Percentiles rank a stretch among this genome's conserved stretches.
phyloP scores from a whole-genome alignment of 768 basidiomycete genomes.

The Pleurotus djamor region DNA sequence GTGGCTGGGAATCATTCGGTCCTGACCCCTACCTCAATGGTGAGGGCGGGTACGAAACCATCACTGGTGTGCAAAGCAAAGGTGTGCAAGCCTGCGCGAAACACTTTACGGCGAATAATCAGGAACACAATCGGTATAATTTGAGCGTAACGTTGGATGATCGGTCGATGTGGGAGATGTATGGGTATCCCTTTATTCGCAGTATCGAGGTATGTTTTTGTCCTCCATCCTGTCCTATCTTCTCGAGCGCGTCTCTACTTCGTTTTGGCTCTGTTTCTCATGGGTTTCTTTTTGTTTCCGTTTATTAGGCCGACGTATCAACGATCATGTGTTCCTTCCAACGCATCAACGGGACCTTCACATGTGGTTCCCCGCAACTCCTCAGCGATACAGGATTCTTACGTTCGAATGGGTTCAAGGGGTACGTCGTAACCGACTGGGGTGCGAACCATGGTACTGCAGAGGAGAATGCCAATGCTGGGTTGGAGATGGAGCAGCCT shows the following conservation, averaged over 20 bases:
- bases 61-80: conserved; percentile 46
- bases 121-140: conserved; percentile 14
- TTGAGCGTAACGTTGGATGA: conserved; percentile 26
- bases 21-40: conserved; percentile 52
- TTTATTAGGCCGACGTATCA: conserved; percentile 27
- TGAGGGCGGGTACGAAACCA: conserved; percentile 52
- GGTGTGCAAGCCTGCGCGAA: conserved; percentile 43
- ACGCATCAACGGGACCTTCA: conserved; percentile 37
- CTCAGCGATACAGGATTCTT: conserved; percentile 17
- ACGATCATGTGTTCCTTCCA: conserved; percentile 28
- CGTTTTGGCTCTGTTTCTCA: no score
- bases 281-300: neutral
- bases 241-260: no score
- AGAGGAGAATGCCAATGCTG: conserved; percentile 17
- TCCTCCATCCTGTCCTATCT: no score
- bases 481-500: conserved; percentile 18
- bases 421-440: conserved; percentile 16
- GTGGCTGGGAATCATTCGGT: conserved; percentile 32
- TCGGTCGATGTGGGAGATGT: conserved; percentile 31
- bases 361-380: conserved; percentile 39
- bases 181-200: conserved; percentile 18
- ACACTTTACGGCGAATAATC: conserved; percentile 10
- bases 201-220: conserved; percentile 10
- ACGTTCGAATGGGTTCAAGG: conserved; percentile 14
- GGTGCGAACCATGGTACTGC: conserved; percentile 17